Conservation (phyloP, 1,284 basidiomycete species). For the Fomitopsis betulina region DNA sequence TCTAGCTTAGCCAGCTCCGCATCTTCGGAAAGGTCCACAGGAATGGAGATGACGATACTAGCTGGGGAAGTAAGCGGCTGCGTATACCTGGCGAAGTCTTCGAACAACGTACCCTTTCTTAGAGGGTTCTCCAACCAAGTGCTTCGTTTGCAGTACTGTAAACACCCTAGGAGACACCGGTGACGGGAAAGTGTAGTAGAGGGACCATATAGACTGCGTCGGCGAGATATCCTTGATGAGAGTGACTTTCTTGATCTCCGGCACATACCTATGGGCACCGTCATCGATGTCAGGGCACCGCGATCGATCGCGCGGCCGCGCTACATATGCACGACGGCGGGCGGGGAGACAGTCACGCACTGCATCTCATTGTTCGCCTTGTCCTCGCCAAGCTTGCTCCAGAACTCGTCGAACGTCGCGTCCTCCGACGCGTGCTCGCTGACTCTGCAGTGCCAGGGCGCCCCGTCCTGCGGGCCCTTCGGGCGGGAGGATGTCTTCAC, state of each 20-base stretch:
- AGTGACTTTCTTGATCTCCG: conserved; percentile 57
- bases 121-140: conserved; percentile 43
- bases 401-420: conserved; percentile 66
- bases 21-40: conserved; percentile 58
- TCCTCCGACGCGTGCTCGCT: conserved; percentile 63
- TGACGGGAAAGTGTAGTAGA: conserved; percentile 67
- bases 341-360: conserved; percentile 34
- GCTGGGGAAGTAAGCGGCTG: background rate
- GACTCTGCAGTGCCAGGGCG: conserved; percentile 61
- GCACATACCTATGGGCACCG: conserved; percentile 47
- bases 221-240: conserved; percentile 59
- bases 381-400: conserved; percentile 59
- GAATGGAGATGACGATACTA: conserved; percentile 68
- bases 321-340: background rate
- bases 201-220: conserved; percentile 62
- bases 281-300: background rate
- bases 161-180: conserved; percentile 71
- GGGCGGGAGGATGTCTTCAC: conserved; percentile 52
- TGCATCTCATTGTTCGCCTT: conserved; percentile 66
- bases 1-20: conserved; percentile 56
- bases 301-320: background rate
- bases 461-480: conserved; percentile 49
- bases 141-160: conserved; percentile 63
- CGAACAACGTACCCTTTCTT: conserved; percentile 48
- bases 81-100: background rate